Evolutionary conservation across 345 rosid genomes (phyloP).

Genomic region (Corchorus capsularis): DNA sequence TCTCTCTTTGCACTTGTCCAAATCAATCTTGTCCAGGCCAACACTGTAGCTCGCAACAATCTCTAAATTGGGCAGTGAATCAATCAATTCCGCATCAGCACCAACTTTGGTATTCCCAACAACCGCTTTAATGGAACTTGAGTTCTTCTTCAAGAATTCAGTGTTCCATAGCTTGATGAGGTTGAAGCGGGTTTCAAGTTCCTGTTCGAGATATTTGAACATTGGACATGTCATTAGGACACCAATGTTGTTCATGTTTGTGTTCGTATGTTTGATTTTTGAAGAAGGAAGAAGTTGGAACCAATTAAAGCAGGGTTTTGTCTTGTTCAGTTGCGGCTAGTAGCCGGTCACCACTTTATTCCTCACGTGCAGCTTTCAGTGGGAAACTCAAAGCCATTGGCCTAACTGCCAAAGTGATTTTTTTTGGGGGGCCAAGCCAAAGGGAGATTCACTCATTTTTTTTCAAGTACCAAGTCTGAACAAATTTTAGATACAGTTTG

Average conservation of each 20-base stretch:
- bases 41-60: conserved; percentile 76
- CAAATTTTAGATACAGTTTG: neutral
- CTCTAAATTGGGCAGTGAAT: conserved; percentile 67
- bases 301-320: neutral
- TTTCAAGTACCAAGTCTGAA: no score
- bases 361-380: neutral
- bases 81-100: conserved; percentile 71
- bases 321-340: neutral
- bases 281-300: neutral
- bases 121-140: conserved; percentile 67
- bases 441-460: no score
- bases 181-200: conserved; percentile 72
- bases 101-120: conserved; percentile 63
- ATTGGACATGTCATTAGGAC: conserved; percentile 77
- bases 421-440: no score
- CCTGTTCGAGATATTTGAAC: conserved; percentile 56
- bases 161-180: conserved; percentile 53
- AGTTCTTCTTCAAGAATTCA: conserved; percentile 35
- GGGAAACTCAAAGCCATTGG: neutral
- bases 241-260: conserved; percentile 64
- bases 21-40: conserved; percentile 82
- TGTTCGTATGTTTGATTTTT: neutral
- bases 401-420: neutral
- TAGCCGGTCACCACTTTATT: neutral
- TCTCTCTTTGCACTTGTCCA: conserved; percentile 66